A percentile compares a stretch with the other conserved stretches of the same genome.
Evolutionary conservation across 2,329 filamentous ascomycete genomes (phyloP).

Genomic region (Orbilia ellipsospora): DNA sequence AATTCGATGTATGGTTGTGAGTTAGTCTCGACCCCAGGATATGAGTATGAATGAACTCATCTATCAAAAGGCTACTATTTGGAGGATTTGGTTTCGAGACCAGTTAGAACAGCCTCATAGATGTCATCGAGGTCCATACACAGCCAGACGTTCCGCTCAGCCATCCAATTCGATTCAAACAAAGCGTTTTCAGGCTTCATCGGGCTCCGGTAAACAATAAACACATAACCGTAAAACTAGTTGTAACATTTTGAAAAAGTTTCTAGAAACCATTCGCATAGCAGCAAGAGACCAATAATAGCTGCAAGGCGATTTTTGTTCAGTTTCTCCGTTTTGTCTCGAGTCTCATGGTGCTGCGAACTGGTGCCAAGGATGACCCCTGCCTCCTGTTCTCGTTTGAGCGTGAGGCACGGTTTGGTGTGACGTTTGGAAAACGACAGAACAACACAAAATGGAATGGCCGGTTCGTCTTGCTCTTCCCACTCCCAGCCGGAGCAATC

Average conservation of each 20-base stretch:
- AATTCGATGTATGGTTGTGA: background rate
- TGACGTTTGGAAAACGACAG: background rate
- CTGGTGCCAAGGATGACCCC: background rate
- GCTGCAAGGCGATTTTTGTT: background rate
- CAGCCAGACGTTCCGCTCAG: background rate
- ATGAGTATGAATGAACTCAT: background rate
- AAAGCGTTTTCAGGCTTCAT: background rate
- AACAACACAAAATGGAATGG: slow-evolving; percentile 12
- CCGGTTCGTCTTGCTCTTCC: background rate
- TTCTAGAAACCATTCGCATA: background rate
- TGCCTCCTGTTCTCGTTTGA: slow-evolving; percentile 10
- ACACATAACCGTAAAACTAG: slow-evolving; percentile 6
- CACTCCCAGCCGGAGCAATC: slow-evolving; percentile 12
- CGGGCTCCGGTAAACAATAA: background rate
- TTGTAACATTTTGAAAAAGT: background rate
- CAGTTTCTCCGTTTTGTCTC: background rate
- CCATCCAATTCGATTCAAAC: slow-evolving; percentile 10
- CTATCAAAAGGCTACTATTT: background rate
- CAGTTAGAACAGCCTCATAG: background rate
- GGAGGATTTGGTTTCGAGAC: background rate
- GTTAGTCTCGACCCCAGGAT: background rate
- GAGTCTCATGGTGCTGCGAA: slow-evolving; percentile 3
- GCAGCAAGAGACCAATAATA: background rate
- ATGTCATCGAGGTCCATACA: background rate
- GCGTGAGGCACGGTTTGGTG: background rate